Percentiles rank a stretch among this genome's conserved stretches.
These are phyloP conservation scores for Ochromonas danica DNA, from an alignment of 108 stramenopile species.

Conservation along the genomic window DNA sequence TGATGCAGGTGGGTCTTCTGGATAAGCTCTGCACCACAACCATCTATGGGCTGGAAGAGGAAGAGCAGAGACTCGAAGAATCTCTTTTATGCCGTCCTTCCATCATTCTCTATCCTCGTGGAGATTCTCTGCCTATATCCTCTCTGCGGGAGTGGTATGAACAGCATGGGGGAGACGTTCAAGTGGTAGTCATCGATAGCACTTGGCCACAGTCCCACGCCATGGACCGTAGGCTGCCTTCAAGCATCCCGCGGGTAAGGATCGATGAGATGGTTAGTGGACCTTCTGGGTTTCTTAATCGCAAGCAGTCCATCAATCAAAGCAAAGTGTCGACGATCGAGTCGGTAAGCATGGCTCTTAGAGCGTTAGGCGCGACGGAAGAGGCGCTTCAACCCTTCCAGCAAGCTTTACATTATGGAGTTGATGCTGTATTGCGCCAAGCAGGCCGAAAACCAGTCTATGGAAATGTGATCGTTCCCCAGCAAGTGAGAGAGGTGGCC, in stretches of 20 bases:
- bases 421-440: neutral
- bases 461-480: neutral
- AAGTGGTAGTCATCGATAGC: neutral
- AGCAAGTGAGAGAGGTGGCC: neutral
- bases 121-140: neutral
- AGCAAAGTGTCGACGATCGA: constrained; percentile 19
- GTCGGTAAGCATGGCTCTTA: neutral
- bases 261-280: neutral
- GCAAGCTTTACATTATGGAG: neutral
- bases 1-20: neutral
- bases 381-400: neutral
- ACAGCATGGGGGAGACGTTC: neutral
- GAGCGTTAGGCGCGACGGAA: neutral
- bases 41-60: constrained; percentile 1
- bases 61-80: neutral
- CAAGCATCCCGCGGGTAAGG: neutral
- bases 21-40: too few relatives aligned
- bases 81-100: neutral
- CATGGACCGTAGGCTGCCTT: neutral
- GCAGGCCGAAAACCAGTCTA: neutral
- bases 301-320: neutral
- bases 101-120: constrained; percentile 7
- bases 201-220: neutral
- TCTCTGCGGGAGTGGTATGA: neutral
- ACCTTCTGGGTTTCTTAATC: constrained; percentile 7